Conservation (phyloP, 2,329 filamentous ascomycete species). For the Colletotrichum siamense region DNA sequence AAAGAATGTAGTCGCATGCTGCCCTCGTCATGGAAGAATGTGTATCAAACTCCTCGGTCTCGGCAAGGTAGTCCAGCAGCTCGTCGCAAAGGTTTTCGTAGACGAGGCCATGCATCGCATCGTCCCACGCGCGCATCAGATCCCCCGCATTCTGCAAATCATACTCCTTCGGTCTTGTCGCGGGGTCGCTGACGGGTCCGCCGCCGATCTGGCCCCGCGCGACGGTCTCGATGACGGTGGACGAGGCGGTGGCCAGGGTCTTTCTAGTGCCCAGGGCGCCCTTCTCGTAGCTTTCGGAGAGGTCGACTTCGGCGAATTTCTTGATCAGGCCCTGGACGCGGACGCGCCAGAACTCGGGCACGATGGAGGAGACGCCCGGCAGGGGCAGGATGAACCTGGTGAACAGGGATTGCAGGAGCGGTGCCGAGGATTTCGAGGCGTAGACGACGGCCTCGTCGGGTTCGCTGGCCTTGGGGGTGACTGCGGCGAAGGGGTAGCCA, state of each 20-base stretch:
- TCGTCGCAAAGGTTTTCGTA: conserved; percentile 73
- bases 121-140: conserved; percentile 68
- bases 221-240: conserved; percentile 72
- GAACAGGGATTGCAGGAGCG: conserved; percentile 72
- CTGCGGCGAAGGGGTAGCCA: conserved; percentile 69
- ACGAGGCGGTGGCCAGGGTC: conserved; percentile 74
- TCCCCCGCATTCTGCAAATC: conserved; percentile 65
- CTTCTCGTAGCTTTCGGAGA: conserved; percentile 85
- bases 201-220: conserved; percentile 71
- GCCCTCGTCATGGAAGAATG: conserved; percentile 68
- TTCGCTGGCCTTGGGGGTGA: background rate
- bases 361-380: conserved; percentile 69
- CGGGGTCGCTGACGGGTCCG: conserved; percentile 37
- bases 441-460: conserved; percentile 15
- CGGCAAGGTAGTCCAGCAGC: conserved; percentile 64
- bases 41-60: conserved; percentile 67
- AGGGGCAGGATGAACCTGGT: conserved; percentile 68
- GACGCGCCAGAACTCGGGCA: conserved; percentile 69
- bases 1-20: conserved; percentile 68
- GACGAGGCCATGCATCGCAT: conserved; percentile 68
- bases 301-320: conserved; percentile 68
- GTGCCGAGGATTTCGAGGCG: conserved; percentile 54
- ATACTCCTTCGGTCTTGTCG: conserved; percentile 47
- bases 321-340: conserved; percentile 64
- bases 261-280: conserved; percentile 76